Evolutionary conservation across 2,329 filamentous ascomycete genomes (phyloP), one percentile per base, ranked within the genome.

Genomic region (Cordyceps sp.): DNA sequence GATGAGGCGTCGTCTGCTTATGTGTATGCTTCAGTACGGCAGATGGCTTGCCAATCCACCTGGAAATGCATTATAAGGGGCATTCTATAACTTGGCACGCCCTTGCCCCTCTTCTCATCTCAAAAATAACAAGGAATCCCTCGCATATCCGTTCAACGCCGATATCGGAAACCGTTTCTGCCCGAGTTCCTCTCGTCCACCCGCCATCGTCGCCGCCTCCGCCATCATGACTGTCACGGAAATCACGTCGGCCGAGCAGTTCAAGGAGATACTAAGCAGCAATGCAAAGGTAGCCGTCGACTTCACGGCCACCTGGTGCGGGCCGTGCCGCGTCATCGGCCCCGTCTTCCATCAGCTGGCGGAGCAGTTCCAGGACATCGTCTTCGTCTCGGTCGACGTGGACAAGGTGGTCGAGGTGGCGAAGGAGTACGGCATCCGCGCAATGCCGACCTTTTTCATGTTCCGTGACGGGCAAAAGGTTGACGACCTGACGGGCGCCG

Each of bases 321-420:
- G 84, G 37, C 88, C 88, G 37, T 96, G 88, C 78, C 93, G 86
- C 66, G 69, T 76, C 46, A 90, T 94, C 47, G 73, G 84, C 14
- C 88, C 86, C 37, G 57, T 74, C 39, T 38, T 35, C 19, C 4
- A 21, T 5, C 19, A 30, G 20, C 62, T 93, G 36, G 41, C 42
- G 31, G 42, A 45, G 45, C 57, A 73, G 26, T 52, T 58, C 36
- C 71, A 69, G 60, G 55, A 68, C 41, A 53, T 78, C 42, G 64
- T 71, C 55, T 94, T 93, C 61, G 74, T 74, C 69, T 90, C 93
- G 70, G 64, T 94, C 51, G 85, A 96, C 55, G 85, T 94, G 46
- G 86, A 94, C 55, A 65, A 84, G 41, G 62, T 88, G 26, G 63
- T 75, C 42, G 74, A 81, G 1, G 68, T 93, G 31, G 74, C 81